phyloP scores from a whole-genome alignment of 2,329 filamentous ascomycete species.

The Lasiodiplodia sp. region DNA sequence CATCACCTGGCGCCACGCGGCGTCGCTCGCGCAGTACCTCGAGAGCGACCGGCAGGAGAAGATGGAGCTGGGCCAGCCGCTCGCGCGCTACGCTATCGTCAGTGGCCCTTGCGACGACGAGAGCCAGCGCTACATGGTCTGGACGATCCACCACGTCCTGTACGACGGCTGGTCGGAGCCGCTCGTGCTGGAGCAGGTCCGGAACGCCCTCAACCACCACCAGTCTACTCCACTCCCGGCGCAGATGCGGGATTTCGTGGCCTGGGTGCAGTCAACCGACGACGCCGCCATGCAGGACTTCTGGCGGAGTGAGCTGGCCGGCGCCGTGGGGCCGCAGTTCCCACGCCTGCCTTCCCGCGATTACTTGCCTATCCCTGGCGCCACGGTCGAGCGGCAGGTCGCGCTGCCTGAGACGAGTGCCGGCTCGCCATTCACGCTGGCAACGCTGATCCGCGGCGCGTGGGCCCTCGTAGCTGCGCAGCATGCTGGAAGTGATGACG shows the following conservation, averaged over 20 bases:
- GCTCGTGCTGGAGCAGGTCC: slow-evolving; percentile 44
- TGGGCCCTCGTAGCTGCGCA: slow-evolving; percentile 53
- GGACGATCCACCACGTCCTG: slow-evolving; percentile 62
- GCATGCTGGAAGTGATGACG: slow-evolving; percentile 59
- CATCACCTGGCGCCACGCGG: slow-evolving; percentile 23
- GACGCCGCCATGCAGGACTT: slow-evolving; percentile 52
- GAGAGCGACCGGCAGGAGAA: slow-evolving; percentile 41
- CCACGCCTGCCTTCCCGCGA: slow-evolving; percentile 53
- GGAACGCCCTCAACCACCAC: slow-evolving; percentile 35
- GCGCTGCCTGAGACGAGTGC: not conserved
- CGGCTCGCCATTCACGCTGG: slow-evolving; percentile 52
- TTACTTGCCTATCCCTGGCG: slow-evolving; percentile 60
- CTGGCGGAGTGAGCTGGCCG: slow-evolving; percentile 54
- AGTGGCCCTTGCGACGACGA: slow-evolving; percentile 26
- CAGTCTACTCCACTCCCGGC: slow-evolving; percentile 29
- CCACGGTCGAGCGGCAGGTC: slow-evolving; percentile 37
- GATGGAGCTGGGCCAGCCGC: slow-evolving; percentile 49
- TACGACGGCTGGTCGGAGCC: slow-evolving; percentile 47
- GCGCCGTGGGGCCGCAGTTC: slow-evolving; percentile 54
- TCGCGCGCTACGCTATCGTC: slow-evolving; percentile 50
- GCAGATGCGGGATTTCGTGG: slow-evolving; percentile 57
- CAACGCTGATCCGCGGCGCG: slow-evolving; percentile 61
- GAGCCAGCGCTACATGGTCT: slow-evolving; percentile 52
- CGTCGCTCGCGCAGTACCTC: slow-evolving; percentile 43
- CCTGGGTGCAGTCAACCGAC: slow-evolving; percentile 53